Evolutionary conservation across 768 basidiomycete species (phyloP).

Genomic region (Phanerodontia chrysosporium): DNA sequence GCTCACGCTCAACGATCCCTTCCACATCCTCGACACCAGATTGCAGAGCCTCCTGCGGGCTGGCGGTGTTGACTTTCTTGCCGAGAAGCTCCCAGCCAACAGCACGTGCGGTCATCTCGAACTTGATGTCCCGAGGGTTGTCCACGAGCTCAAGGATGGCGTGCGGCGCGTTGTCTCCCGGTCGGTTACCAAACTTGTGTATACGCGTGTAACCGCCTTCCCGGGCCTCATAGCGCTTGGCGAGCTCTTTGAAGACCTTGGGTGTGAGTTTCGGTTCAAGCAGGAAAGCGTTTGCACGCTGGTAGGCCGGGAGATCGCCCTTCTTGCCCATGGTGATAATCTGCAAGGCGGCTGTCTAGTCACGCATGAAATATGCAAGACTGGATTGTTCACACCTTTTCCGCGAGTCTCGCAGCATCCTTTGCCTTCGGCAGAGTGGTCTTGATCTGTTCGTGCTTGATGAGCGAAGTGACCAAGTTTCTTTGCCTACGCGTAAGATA

Average conservation of each 20-base stretch:
- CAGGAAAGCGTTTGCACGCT: constrained; percentile 74
- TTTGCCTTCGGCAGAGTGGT: constrained; percentile 95
- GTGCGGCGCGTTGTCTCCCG: constrained; percentile 89
- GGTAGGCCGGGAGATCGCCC: constrained; percentile 64
- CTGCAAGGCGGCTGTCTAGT: constrained; percentile 32
- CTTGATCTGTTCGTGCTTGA: constrained; percentile 93
- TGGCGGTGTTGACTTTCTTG: constrained; percentile 43
- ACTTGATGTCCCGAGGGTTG: constrained; percentile 82
- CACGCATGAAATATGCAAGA: neutral
- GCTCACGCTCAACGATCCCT: constrained; percentile 47
- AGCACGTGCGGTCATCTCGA: constrained; percentile 83
- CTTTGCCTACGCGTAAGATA: constrained; percentile 34
- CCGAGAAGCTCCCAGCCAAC: constrained; percentile 80
- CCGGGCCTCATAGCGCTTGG: constrained; percentile 73
- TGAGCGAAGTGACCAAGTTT: constrained; percentile 89
- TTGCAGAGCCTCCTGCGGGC: constrained; percentile 46
- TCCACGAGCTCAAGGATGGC: constrained; percentile 95
- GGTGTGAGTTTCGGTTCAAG: constrained; percentile 66
- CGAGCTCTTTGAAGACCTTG: constrained; percentile 81
- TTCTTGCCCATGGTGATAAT: constrained; percentile 92
- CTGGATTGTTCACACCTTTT: constrained; percentile 58
- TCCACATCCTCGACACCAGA: constrained; percentile 43
- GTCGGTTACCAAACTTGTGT: constrained; percentile 84
- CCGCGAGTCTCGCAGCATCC: constrained; percentile 86
- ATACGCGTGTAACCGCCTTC: constrained; percentile 96